Evolutionary conservation across 2,329 filamentous ascomycete species (phyloP).

Genomic region (Fusarium sp.): DNA sequence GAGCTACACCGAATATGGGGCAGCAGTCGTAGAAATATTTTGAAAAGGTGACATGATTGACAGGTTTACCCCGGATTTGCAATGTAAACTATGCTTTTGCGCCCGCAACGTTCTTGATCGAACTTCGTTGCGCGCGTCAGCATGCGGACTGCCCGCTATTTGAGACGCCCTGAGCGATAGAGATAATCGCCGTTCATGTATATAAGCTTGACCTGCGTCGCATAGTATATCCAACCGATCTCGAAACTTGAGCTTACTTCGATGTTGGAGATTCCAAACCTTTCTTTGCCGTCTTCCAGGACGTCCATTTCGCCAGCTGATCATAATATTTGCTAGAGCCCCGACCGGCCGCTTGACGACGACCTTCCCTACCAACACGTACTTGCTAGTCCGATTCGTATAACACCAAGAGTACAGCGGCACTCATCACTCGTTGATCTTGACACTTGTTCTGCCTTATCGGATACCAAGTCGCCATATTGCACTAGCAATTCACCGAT

Average conservation of each 20-base stretch:
- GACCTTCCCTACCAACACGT: not conserved
- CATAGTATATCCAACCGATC: not conserved
- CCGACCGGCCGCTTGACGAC: not conserved
- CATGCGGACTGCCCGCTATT: constrained; percentile 45
- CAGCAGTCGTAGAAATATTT: not conserved
- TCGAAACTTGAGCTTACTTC: constrained; percentile 26
- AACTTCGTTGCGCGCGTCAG: constrained; percentile 46
- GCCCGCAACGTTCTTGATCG: constrained; percentile 47
- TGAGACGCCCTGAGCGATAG: constrained; percentile 22
- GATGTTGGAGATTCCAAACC: not conserved
- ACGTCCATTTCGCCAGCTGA: not conserved
- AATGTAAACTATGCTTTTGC: constrained; percentile 35
- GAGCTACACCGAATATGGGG: not conserved
- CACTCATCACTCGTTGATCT: not conserved
- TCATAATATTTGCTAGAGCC: not conserved
- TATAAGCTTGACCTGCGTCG: constrained; percentile 43
- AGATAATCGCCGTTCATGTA: constrained; percentile 32
- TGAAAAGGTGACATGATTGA: constrained; percentile 4
- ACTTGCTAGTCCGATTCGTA: not conserved
- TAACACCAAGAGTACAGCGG: not conserved
- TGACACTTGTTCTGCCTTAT: constrained; percentile 19
- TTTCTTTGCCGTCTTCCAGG: not conserved
- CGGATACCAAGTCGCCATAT: not conserved
- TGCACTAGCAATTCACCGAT: constrained; percentile 1
- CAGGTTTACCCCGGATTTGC: constrained; percentile 26